Percentiles rank a stretch among this genome's conserved stretches.
Evolutionary conservation across 176 grass and related monocot genomes (phyloP).

Genomic region (Echinochloa phyllopogon): DNA sequence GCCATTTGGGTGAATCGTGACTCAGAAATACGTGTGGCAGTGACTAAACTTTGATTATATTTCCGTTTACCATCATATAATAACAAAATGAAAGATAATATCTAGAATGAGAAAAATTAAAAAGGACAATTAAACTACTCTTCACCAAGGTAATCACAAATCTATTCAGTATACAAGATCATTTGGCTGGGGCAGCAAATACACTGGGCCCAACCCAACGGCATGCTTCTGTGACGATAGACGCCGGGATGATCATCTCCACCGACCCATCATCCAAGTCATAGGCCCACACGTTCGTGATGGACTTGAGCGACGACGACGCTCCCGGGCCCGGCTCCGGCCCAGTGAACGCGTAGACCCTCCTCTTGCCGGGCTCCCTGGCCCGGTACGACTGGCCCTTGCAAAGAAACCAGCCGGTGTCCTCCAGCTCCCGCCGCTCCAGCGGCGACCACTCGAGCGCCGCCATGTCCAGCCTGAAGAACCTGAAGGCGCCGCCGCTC

Average conservation of each 20-base stretch:
- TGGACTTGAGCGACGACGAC: neutral
- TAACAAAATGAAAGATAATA: neutral
- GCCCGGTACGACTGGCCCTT: neutral
- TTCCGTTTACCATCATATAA: neutral
- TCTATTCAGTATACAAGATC: neutral
- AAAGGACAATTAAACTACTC: neutral
- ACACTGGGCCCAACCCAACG: neutral
- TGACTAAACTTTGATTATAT: neutral
- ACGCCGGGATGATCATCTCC: neutral
- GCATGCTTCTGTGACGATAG: neutral
- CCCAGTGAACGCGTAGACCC: neutral
- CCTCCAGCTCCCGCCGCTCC: neutral
- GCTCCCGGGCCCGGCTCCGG: neutral
- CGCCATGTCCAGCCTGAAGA: conserved; percentile 3
- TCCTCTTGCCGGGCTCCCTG: neutral
- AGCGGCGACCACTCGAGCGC: neutral
- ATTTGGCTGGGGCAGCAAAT: neutral
- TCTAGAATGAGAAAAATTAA: neutral
- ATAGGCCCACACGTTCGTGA: neutral
- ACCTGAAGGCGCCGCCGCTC: neutral
- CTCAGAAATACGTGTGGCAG: neutral
- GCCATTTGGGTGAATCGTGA: neutral
- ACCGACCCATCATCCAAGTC: conserved; percentile 1
- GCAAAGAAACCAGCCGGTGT: conserved; percentile 9
- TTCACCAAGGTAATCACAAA: neutral